A percentile compares a stretch with the other conserved stretches of the same genome.
Evolutionary conservation across 345 rosid species (phyloP).

Genomic region (Arabis hirsuta): DNA sequence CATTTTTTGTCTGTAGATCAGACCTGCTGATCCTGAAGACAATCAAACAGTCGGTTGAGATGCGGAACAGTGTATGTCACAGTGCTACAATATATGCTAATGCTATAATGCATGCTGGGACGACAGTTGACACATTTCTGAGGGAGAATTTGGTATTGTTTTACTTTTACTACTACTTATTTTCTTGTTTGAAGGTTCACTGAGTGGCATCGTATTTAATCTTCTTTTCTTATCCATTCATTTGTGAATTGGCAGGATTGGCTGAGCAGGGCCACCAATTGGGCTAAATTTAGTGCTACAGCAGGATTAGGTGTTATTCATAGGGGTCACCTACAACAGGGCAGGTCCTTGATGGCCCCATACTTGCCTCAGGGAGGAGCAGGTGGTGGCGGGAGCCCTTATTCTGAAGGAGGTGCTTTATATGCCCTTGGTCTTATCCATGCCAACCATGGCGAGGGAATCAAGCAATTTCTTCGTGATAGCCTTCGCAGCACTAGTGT

Average conservation of each 20-base stretch:
- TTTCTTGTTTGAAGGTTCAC: background rate
- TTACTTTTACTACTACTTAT: background rate
- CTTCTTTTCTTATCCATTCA: background rate
- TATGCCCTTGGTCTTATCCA: constrained; percentile 98
- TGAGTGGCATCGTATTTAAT: constrained; percentile 27
- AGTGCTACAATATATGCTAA: constrained; percentile 98
- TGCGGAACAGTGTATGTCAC: constrained; percentile 98
- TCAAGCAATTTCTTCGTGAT: constrained; percentile 90
- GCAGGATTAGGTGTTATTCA: constrained; percentile 99
- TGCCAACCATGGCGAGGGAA: constrained; percentile 98
- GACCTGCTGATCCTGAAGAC: constrained; percentile 94
- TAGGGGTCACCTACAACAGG: constrained; percentile 95
- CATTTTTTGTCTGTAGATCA: constrained; percentile 58
- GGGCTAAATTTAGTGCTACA: constrained; percentile 99
- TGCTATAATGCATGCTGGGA: constrained; percentile 99
- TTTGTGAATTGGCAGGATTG: constrained; percentile 70
- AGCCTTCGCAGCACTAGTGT: constrained; percentile 80
- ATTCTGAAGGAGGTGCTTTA: constrained; percentile 94
- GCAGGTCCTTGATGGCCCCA: constrained; percentile 92
- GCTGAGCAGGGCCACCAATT: constrained; percentile 98
- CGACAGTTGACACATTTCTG: constrained; percentile 97
- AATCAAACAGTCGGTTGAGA: constrained; percentile 97
- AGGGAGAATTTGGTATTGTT: constrained; percentile 89
- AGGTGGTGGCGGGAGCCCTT: constrained; percentile 91
- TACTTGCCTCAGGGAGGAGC: constrained; percentile 95